Conservation (phyloP, 2,329 filamentous ascomycete genomes). For the Ophiosphaerella korrae region DNA sequence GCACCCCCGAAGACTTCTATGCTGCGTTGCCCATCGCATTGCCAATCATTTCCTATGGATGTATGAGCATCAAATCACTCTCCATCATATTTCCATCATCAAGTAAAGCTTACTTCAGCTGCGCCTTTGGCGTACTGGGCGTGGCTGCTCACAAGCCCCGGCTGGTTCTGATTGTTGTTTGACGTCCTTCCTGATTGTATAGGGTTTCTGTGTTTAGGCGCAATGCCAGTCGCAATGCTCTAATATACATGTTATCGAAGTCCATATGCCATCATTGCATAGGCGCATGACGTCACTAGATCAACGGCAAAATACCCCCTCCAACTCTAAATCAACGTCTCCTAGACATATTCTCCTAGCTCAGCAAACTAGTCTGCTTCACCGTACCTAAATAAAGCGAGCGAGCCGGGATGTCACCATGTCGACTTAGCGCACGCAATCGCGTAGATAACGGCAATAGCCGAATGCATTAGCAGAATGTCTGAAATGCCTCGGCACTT, state of each 20-base stretch:
- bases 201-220: neutral
- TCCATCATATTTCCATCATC: too few species aligned
- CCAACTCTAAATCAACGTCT: too few species aligned
- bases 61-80: neutral
- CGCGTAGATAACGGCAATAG: neutral
- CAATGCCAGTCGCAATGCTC: neutral
- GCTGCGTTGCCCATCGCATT: conserved; percentile 64
- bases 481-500: neutral
- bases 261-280: neutral
- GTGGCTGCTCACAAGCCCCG: conserved; percentile 67
- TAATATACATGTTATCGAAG: neutral
- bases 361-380: too few species aligned
- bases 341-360: too few species aligned
- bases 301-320: neutral
- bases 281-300: neutral
- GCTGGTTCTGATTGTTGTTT: conserved; percentile 47
- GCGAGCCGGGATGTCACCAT: too few species aligned
- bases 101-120: conserved; percentile 58
- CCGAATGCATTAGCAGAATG: neutral
- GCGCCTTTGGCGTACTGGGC: conserved; percentile 72
- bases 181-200: conserved; percentile 21
- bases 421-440: neutral
- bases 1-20: conserved; percentile 68
- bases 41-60: conserved; percentile 62
- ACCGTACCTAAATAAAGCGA: too few species aligned